Conservation (phyloP, 495 filamentous ascomycete species). For the Penicillium lividum region DNA sequence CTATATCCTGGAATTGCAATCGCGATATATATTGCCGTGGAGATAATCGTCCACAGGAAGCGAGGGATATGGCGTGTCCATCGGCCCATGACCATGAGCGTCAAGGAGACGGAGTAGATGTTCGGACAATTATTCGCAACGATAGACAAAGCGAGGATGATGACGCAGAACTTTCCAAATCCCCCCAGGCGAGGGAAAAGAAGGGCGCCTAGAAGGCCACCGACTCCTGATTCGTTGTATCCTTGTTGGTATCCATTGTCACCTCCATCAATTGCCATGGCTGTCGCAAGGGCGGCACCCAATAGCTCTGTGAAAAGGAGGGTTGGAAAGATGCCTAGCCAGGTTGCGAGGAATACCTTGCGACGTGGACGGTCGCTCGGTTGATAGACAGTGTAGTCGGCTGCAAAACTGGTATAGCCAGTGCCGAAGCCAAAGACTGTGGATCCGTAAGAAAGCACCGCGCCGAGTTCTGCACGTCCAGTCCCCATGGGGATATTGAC, state of each 20-base stretch:
- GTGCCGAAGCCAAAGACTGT: conserved; percentile 26
- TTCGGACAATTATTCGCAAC: conserved; percentile 51
- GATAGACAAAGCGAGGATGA: conserved; percentile 52
- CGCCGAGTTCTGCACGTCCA: conserved; percentile 45
- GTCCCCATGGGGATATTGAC: conserved; percentile 37
- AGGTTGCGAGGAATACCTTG: conserved; percentile 22
- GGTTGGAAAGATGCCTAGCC: conserved; percentile 38
- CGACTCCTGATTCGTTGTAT: conserved; percentile 47
- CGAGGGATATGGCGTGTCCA: conserved; percentile 50
- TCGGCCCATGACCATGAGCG: conserved; percentile 56
- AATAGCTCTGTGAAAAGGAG: conserved; percentile 51
- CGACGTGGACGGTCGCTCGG: conserved; percentile 22
- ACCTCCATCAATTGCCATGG: conserved; percentile 44
- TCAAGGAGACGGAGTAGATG: conserved; percentile 51
- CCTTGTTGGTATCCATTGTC: conserved; percentile 28
- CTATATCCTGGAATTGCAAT: conserved; percentile 51
- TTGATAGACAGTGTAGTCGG: conserved; percentile 26
- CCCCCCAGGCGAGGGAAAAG: conserved; percentile 46
- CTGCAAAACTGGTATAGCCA: conserved; percentile 23
- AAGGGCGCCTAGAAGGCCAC: conserved; percentile 58
- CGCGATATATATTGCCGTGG: conserved; percentile 53
- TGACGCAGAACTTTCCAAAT: conserved; percentile 58
- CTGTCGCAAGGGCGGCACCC: conserved; percentile 54
- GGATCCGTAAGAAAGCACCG: conserved; percentile 20
- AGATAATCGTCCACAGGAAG: conserved; percentile 50